Conservation (phyloP, 805 yeast genomes). For the Crinitomyces ghanaensis region DNA sequence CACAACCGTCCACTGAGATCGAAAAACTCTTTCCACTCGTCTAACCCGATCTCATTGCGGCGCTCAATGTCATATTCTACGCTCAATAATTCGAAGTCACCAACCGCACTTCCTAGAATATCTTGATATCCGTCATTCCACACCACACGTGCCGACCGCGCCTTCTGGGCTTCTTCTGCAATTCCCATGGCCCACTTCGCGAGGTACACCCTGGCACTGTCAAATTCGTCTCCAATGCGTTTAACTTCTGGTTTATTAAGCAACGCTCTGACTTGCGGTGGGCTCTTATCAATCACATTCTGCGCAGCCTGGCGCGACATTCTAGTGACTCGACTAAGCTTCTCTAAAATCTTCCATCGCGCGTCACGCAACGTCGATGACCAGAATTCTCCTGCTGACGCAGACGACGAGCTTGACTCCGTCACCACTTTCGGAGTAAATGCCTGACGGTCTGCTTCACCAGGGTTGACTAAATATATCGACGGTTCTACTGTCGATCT, state of each 20-base stretch:
- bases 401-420: slow-evolving; percentile 31
- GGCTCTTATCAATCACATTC: slow-evolving; percentile 45
- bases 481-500: slow-evolving; percentile 61
- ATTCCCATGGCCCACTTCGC: slow-evolving; percentile 97
- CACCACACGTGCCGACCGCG: slow-evolving; percentile 28
- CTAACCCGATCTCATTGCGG: slow-evolving; percentile 49
- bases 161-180: slow-evolving; percentile 75
- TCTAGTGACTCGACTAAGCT: slow-evolving; percentile 67
- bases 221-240: slow-evolving; percentile 79
- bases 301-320: slow-evolving; percentile 53
- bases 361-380: slow-evolving; percentile 58
- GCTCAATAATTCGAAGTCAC: slow-evolving; percentile 32
- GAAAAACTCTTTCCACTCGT: slow-evolving; percentile 79
- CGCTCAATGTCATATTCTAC: slow-evolving; percentile 51
- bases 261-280: slow-evolving; percentile 44
- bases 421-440: slow-evolving; percentile 37
- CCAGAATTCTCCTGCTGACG: too few species aligned
- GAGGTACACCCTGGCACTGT: slow-evolving; percentile 78
- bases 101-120: slow-evolving; percentile 21
- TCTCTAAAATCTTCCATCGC: slow-evolving; percentile 78
- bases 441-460: slow-evolving; percentile 48
- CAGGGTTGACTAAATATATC: slow-evolving; percentile 69
- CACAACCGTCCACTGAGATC: slow-evolving; percentile 65
- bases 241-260: slow-evolving; percentile 70
- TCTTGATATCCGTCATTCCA: slow-evolving; percentile 27